Base-by-base conservation (phyloP, 78 protist genomes). In the Dictyostelium firmibasis region DNA sequence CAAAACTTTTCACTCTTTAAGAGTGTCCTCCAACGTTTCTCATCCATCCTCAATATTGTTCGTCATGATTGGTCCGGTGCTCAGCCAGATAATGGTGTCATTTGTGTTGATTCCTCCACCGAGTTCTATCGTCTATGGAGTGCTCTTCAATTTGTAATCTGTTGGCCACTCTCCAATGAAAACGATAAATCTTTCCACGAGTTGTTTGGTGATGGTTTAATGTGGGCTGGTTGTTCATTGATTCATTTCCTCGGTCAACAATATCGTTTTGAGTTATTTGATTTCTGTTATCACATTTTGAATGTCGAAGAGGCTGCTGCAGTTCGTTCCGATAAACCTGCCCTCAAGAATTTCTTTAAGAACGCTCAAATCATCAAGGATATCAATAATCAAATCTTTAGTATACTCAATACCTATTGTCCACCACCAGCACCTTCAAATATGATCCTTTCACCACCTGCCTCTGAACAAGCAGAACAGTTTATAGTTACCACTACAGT, bases 81-180 rank as follows among this genome's bases (percentile, higher is more conserved):
- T 0, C 18, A 67, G 29, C 93, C 97, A 57, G 86, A 92, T 47
- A 97, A 92, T 74, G 98, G 96, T 38, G 93, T 87, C 3, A 35
- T 93, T 43, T 29, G 77, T 16, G 85, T 97, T 2, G 98, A 98
- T 69, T 38, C 69, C 2, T 16, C 96, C 2, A 78, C 64, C 5
- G 98, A 96, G 50, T 97, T 98, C 31, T 94, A 98, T 62, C 85
- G 98, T 57, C 36, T 98, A 14, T 98, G 98, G 98, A 33, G 82
- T n/a, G 96, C 96, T 31, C 18, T 98, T 9, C 96, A 95, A 84
- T 97, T 97, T 47, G 82, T 91, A 9, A 91, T 67, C 11, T 93
- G 96, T 72, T 78, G 85, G 84, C 91, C 96, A 64, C 13, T 88
- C 33, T 74, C 83, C 1, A 84, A 85, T 69, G 92, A 79, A 38